phyloP scores from a whole-genome alignment of 306 rosid species.

The Astragalus membranaceus region DNA sequence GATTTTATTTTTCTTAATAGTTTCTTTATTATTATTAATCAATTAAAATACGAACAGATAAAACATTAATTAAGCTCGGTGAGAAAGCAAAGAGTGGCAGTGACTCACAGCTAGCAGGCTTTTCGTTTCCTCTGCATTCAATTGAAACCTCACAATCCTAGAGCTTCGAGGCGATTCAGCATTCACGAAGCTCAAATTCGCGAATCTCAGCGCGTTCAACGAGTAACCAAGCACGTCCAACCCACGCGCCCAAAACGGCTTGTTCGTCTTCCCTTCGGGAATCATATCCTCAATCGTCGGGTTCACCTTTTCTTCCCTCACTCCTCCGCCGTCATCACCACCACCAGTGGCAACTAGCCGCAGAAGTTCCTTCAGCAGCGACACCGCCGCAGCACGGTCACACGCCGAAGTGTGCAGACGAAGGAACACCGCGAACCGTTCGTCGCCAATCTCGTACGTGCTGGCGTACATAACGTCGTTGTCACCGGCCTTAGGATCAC shows the following conservation, averaged over 20 bases:
- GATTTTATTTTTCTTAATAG: no score
- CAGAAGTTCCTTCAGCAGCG: slow-evolving; percentile 46
- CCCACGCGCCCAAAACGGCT: slow-evolving; percentile 93
- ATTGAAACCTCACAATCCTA: slow-evolving; percentile 45
- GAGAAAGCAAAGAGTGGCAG: background rate
- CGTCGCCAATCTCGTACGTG: slow-evolving; percentile 30
- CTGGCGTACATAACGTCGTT: slow-evolving; percentile 41
- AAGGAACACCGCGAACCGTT: slow-evolving; percentile 44
- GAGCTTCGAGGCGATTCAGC: slow-evolving; percentile 36
- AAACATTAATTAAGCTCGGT: background rate
- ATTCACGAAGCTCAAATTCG: slow-evolving; percentile 51
- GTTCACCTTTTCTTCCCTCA: slow-evolving; percentile 21
- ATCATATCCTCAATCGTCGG: slow-evolving; percentile 63
- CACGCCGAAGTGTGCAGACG: slow-evolving; percentile 74
- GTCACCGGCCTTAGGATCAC: slow-evolving; percentile 15
- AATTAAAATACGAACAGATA: no score
- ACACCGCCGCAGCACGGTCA: slow-evolving; percentile 62
- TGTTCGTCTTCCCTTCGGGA: slow-evolving; percentile 51
- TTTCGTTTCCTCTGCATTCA: slow-evolving; percentile 37
- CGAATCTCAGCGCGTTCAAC: slow-evolving; percentile 54
- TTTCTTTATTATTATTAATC: no score
- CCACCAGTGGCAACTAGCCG: background rate
- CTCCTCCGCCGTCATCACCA: background rate
- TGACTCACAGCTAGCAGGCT: slow-evolving; percentile 54
- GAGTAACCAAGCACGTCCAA: slow-evolving; percentile 88